These are phyloP conservation scores for Colletotrichum karsti DNA, from an alignment of 2,329 filamentous ascomycete genomes.

Conservation along the genomic window DNA sequence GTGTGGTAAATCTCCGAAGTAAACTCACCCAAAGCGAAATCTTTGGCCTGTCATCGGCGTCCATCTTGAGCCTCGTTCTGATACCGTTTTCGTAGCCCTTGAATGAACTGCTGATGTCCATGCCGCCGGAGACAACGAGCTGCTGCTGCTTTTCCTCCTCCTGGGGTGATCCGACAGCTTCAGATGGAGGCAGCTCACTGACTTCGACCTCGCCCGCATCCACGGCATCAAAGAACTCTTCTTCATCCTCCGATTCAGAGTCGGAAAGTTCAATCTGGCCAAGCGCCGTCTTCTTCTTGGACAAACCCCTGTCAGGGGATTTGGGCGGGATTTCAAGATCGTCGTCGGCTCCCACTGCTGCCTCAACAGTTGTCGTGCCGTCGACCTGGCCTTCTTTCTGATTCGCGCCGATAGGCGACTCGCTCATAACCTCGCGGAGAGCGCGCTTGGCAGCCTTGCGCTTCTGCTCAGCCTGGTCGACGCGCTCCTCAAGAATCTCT, in stretches of 20 bases:
- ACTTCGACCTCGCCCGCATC: slow-evolving; percentile 92
- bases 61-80: slow-evolving; percentile 82
- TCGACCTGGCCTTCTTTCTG: slow-evolving; percentile 36
- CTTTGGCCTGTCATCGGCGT: slow-evolving; percentile 91
- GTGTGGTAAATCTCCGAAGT: neutral
- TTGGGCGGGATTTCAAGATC: slow-evolving; percentile 39
- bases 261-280: slow-evolving; percentile 81
- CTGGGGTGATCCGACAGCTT: slow-evolving; percentile 33
- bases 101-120: slow-evolving; percentile 81
- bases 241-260: slow-evolving; percentile 81
- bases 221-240: slow-evolving; percentile 95
- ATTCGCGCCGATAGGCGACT: slow-evolving; percentile 37
- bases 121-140: slow-evolving; percentile 52
- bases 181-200: slow-evolving; percentile 64
- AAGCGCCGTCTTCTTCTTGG: slow-evolving; percentile 71
- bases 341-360: slow-evolving; percentile 31
- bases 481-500: slow-evolving; percentile 85
- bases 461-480: slow-evolving; percentile 91
- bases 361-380: slow-evolving; percentile 42
- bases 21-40: slow-evolving; percentile 90
- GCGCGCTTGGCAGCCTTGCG: slow-evolving; percentile 89
- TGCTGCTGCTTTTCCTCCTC: slow-evolving; percentile 56
- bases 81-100: slow-evolving; percentile 92
- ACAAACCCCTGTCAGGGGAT: slow-evolving; percentile 49
- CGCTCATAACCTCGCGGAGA: slow-evolving; percentile 78